phyloP scores from a whole-genome alignment of 331 rosid species.

The Stylosanthes scabra region DNA sequence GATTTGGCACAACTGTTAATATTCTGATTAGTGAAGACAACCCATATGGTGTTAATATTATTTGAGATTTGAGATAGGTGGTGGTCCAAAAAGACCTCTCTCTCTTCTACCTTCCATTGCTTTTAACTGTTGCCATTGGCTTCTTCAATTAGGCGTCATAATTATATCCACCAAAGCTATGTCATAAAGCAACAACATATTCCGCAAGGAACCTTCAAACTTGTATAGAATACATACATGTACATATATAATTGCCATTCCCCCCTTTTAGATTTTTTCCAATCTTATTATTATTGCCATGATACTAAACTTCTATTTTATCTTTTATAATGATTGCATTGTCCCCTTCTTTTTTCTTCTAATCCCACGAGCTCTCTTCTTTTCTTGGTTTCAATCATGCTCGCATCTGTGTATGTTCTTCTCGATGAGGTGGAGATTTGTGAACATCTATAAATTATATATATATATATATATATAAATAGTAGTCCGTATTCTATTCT shows the following conservation, averaged over 20 bases:
- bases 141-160: slow-evolving; percentile 46
- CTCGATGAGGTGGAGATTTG: slow-evolving; percentile 31
- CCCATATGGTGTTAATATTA: slow-evolving; percentile 55
- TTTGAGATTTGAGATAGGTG: no score
- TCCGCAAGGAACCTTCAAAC: slow-evolving; percentile 40
- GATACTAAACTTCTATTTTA: slow-evolving; percentile 18
- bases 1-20: slow-evolving; percentile 50
- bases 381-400: slow-evolving; percentile 30
- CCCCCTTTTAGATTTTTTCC: slow-evolving; percentile 24
- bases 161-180: slow-evolving; percentile 50
- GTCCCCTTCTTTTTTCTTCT: neutral
- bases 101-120: slow-evolving; percentile 43
- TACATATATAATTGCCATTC: slow-evolving; percentile 7
- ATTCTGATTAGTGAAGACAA: slow-evolving; percentile 44
- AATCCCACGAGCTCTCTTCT: slow-evolving; percentile 19
- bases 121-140: slow-evolving; percentile 50
- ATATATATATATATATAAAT: no score
- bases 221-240: neutral
- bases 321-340: slow-evolving; percentile 22
- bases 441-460: neutral
- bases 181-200: slow-evolving; percentile 53
- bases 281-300: slow-evolving; percentile 38
- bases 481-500: neutral
- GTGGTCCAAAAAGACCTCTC: slow-evolving; percentile 56
- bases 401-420: slow-evolving; percentile 17